These are phyloP conservation scores for Mycogone perniciosa DNA, from an alignment of 2,329 filamentous ascomycete genomes.

Conservation along the genomic window DNA sequence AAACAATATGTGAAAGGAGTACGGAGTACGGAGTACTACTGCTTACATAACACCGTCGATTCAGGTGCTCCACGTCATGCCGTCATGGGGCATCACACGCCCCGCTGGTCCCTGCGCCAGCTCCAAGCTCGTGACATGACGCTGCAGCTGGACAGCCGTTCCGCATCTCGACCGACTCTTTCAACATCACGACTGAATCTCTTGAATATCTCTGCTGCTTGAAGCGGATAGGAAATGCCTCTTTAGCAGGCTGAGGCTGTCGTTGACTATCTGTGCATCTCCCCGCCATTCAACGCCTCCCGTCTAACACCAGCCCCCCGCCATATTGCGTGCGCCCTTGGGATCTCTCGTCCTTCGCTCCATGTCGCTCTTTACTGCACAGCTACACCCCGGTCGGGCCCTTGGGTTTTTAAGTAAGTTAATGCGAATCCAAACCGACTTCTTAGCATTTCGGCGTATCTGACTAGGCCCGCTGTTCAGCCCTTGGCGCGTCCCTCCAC, in stretches of 20 bases:
- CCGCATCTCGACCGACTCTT: not conserved
- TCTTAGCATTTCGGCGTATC: not conserved
- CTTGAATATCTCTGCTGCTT: not conserved
- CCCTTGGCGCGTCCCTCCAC: slow-evolving; percentile 84
- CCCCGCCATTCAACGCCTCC: not conserved
- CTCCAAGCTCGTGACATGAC: slow-evolving; percentile 12
- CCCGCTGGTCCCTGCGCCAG: slow-evolving; percentile 10
- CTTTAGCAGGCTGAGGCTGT: not conserved
- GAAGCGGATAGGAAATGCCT: not conserved
- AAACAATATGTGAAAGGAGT: not conserved
- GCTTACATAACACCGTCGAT: slow-evolving; percentile 7
- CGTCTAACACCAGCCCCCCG: too few relatives aligned
- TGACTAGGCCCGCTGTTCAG: slow-evolving; percentile 38
- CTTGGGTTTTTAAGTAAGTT: slow-evolving; percentile 52
- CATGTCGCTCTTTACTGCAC: slow-evolving; percentile 50
- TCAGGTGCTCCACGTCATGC: slow-evolving; percentile 12
- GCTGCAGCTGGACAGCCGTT: not conserved
- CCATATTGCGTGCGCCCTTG: not conserved
- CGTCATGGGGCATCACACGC: slow-evolving; percentile 11
- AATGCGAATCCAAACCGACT: not conserved
- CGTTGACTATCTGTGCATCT: not conserved
- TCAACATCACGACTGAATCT: too few relatives aligned
- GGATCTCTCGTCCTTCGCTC: slow-evolving; percentile 6
- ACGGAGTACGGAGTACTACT: not conserved
- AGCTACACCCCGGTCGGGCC: slow-evolving; percentile 60